Percentiles rank a stretch among this genome's conserved stretches.
Evolutionary conservation across 2,329 filamentous ascomycete genomes (phyloP).

Genomic region (Arthrinium phaeospermum): DNA sequence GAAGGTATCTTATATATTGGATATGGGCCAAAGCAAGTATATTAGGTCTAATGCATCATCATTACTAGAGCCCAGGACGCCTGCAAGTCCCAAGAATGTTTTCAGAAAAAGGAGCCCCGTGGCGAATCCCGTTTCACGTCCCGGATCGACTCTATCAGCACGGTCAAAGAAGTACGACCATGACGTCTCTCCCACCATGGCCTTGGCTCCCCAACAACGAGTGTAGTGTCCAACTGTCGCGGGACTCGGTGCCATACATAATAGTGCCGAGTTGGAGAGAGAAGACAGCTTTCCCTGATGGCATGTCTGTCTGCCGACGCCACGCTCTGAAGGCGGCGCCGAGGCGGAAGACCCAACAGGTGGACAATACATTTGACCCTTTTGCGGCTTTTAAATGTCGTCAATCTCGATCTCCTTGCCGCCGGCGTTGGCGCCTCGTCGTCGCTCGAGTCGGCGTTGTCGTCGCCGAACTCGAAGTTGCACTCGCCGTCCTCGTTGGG

Average conservation of each 20-base stretch:
- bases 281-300: slow-evolving; percentile 60
- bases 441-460: slow-evolving; percentile 69
- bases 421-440: slow-evolving; percentile 59
- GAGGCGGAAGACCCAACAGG: slow-evolving; percentile 20
- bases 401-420: slow-evolving; percentile 87
- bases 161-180: slow-evolving; percentile 42
- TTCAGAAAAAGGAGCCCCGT: not conserved
- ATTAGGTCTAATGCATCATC: slow-evolving; percentile 16
- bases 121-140: slow-evolving; percentile 4
- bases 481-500: slow-evolving; percentile 93
- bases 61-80: slow-evolving; percentile 11
- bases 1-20: not conserved
- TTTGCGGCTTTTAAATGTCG: slow-evolving; percentile 72
- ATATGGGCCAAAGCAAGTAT: slow-evolving; percentile 13
- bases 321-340: slow-evolving; percentile 2
- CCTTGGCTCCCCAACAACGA: slow-evolving; percentile 33
- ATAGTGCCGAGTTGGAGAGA: slow-evolving; percentile 45
- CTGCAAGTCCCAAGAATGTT: slow-evolving; percentile 10
- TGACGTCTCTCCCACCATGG: slow-evolving; percentile 69
- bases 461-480: slow-evolving; percentile 99
- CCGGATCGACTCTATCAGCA: not conserved
- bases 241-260: slow-evolving; percentile 37
- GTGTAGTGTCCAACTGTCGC: slow-evolving; percentile 52
- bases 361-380: slow-evolving; percentile 23
- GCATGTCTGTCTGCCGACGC: slow-evolving; percentile 11